Evolutionary conservation across 2,329 filamentous ascomycete species (phyloP), one percentile per base, ranked within the genome.

Genomic region (Xylariaceae sp.): DNA sequence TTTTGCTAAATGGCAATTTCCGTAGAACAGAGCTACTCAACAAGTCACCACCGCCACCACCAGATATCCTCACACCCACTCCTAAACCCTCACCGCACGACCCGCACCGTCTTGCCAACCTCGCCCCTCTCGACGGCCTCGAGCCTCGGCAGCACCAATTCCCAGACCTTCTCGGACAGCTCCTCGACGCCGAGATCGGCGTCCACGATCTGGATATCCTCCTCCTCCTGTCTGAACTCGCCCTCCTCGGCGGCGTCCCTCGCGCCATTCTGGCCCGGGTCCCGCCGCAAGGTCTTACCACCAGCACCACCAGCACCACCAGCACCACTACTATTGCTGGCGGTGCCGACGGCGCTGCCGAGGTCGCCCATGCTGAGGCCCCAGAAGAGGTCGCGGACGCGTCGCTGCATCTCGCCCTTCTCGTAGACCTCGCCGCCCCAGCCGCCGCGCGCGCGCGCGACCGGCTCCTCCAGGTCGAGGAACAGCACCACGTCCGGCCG

Each of bases 341-440:
- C 60, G 14, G 50, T 62, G 18, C 49, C 52, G 1, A 62, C 61
- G 19, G 71, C 68, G 19, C 66, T 67, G 9, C 74, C 74, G 26
- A 77, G 72, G 20, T 76, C 74, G 1, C 79, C 79, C 74, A 77
- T 74, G 59, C 76, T 77, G 56, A 87, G 66, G 0, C 76, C 79
- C 75, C 80, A 81, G 72, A 96, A 97, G 48, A 96, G 71, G 59
- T 87, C 82, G 19, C 90, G 78, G 14, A 98, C 95, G 9, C 86
- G 82, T 57, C 81, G 79, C 76, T 99, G 95, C 85, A 96, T 90
- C 68, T 87, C 86, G 57, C 82, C 83, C 70, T 86, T 89, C 77
- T 99, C 95, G 69, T 98, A 99, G 60, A 90, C 81, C 79, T 99
- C 95, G 18, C 81, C 83, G 1, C 95, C 95, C 79, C 88, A 99